Percentiles rank a stretch among this genome's conserved stretches.
phyloP scores from a whole-genome alignment of 805 yeast genomes.

The Osmozyma mogii region DNA sequence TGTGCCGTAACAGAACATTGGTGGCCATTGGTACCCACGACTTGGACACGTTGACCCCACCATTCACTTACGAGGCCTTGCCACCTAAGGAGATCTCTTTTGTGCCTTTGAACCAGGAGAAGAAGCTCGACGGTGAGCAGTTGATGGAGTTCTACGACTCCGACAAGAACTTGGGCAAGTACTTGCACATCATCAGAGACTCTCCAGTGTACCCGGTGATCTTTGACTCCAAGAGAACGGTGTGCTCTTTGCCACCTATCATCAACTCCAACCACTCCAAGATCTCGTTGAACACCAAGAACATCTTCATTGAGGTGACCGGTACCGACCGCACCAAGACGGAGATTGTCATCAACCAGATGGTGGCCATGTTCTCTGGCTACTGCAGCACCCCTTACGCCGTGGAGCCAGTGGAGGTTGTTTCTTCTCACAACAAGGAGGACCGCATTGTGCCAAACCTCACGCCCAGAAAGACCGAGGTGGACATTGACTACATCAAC shows the following conservation, averaged over 20 bases:
- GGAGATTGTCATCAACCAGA: conserved; percentile 83
- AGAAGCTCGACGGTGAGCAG: conserved; percentile 64
- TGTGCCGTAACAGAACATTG: conserved; percentile 94
- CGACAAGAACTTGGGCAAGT: conserved; percentile 86
- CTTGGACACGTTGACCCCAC: conserved; percentile 67
- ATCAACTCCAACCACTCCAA: conserved; percentile 90
- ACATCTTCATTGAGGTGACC: conserved; percentile 87
- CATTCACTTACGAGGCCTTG: conserved; percentile 82
- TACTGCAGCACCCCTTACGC: conserved; percentile 77
- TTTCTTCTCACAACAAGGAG: conserved; percentile 73
- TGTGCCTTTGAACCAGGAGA: conserved; percentile 65
- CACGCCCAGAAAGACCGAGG: conserved; percentile 56
- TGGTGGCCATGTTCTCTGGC: conserved; percentile 93
- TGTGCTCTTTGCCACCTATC: conserved; percentile 93
- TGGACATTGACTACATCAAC: conserved; percentile 80
- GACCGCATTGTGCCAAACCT: conserved; percentile 72
- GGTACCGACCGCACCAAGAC: conserved; percentile 94
- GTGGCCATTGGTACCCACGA: conserved; percentile 99
- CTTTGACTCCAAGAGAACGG: conserved; percentile 64
- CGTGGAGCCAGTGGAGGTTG: conserved; percentile 82
- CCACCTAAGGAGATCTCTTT: conserved; percentile 71
- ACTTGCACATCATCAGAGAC: conserved; percentile 77
- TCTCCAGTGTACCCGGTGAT: conserved; percentile 89
- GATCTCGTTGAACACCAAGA: conserved; percentile 74
- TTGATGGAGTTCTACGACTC: conserved; percentile 84